Base-by-base conservation (phyloP, 2,329 filamentous ascomycete species). In the Fusarium clavum region DNA sequence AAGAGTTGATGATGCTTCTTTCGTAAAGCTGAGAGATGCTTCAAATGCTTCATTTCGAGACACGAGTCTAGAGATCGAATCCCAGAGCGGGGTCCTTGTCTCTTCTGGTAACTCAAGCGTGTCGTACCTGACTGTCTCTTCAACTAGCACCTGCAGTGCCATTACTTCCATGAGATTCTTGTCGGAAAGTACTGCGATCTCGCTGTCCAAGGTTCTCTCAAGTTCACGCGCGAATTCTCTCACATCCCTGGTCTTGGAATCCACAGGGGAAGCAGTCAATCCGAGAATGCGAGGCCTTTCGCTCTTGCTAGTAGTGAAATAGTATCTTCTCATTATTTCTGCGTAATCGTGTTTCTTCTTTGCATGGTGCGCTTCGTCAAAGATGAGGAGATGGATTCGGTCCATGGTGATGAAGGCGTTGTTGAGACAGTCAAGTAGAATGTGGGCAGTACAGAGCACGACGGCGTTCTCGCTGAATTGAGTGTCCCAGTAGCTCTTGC, bases 191-290 rank as follows among this genome's bases (percentile, higher is more conserved):
- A 96, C 98, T 8, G 92, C 92, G 75, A 99, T 98, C 73, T 91
- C 90, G 77, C 91, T 92, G 76, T 96, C 88, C 2, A 99, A 83
- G 40, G 97, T 83, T 2, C 81, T 85, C 77, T 98, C 95, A 0
- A 99, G 86, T 56, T 92, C 89, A 64, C 83, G 82, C 0, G 93
- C 92, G 40, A 92, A 93, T 64, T 88, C 83, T 18, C 85, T 83
- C 29, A 97, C 86, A 70, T 97, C 90, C 18, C 48, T 72, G 0
- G 87, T 87, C 75, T 93, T 92, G 0, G 93, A 90, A 80, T 98
- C 94, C 5, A 98, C 91, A 1, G 96, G 96, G 0, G 96, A 98
- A 10, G 96, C 96, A 3, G 96, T 99, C 95, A 98, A 98, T 27
- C 95, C 95, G 71, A 99, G 92, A 22, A 99, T 90, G 40, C 90